Percentiles rank a stretch among this genome's conserved stretches.
Evolutionary conservation across 768 basidiomycete species (phyloP).

Genomic region (Chalciporus piperatus): DNA sequence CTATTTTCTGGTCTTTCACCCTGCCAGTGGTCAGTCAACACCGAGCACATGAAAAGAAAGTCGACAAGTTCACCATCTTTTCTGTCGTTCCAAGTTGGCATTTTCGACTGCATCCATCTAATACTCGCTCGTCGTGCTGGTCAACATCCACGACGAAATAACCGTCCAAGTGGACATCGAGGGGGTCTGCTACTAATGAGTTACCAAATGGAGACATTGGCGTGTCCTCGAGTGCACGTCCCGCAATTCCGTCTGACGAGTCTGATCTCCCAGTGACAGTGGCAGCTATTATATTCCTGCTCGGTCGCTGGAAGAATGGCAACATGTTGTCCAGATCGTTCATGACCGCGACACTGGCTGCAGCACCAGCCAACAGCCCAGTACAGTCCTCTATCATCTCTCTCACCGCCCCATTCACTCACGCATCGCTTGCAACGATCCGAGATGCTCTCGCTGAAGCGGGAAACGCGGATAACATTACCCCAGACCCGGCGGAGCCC

Average conservation of each 20-base stretch:
- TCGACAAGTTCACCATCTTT: slow-evolving; percentile 49
- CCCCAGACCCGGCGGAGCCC: slow-evolving; percentile 27
- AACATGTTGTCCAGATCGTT: slow-evolving; percentile 28
- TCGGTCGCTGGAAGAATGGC: slow-evolving; percentile 14
- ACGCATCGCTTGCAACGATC: slow-evolving; percentile 31
- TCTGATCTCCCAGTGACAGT: not conserved
- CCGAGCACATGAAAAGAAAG: not conserved
- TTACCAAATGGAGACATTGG: slow-evolving; percentile 2
- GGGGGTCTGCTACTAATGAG: not conserved
- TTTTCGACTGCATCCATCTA: slow-evolving; percentile 79
- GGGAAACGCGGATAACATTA: slow-evolving; percentile 13
- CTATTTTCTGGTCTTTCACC: slow-evolving; percentile 79
- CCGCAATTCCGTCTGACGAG: not conserved
- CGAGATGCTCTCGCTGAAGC: slow-evolving; percentile 24
- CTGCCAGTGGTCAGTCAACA: slow-evolving; percentile 37
- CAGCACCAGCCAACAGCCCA: not conserved
- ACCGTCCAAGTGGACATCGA: not conserved
- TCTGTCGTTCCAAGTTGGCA: slow-evolving; percentile 71
- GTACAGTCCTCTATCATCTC: slow-evolving; percentile 26
- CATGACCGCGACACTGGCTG: slow-evolving; percentile 13
- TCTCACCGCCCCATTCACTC: slow-evolving; percentile 37
- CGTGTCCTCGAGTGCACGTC: not conserved
- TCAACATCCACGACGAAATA: too few species aligned
- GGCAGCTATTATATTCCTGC: not conserved
- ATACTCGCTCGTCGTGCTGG: not conserved